Evolutionary conservation across 2,329 filamentous ascomycete genomes (phyloP).

Genomic region (Anisogramma anomala): DNA sequence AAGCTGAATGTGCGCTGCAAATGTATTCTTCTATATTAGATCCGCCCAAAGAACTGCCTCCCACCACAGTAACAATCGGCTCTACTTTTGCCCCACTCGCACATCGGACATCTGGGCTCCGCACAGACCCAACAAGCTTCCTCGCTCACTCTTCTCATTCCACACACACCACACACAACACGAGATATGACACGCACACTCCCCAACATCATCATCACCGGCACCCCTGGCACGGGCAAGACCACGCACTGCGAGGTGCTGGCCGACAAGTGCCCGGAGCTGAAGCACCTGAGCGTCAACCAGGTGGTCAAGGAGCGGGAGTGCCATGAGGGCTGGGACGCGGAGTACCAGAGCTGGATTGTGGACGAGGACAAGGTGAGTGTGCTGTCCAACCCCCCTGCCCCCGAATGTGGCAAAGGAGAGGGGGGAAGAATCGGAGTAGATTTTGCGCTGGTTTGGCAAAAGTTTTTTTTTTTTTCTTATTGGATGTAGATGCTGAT

Average conservation of each 20-base stretch:
- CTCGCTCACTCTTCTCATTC: background rate
- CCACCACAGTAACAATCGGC: too few relatives aligned
- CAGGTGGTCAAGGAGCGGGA: constrained; percentile 78
- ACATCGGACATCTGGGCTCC: background rate
- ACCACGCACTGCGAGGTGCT: constrained; percentile 81
- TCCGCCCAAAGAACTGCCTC: too few relatives aligned
- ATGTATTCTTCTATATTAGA: too few relatives aligned
- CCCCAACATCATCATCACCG: constrained; percentile 91
- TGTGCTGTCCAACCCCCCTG: too few relatives aligned
- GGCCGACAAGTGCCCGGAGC: constrained; percentile 54
- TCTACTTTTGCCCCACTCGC: background rate
- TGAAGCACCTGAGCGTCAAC: constrained; percentile 81
- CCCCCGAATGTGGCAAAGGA: too few relatives aligned
- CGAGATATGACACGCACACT: constrained; percentile 29
- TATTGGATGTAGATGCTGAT: too few relatives aligned
- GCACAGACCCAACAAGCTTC: background rate
- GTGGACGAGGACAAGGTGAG: constrained; percentile 91
- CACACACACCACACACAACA: background rate
- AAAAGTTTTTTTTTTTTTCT: background rate
- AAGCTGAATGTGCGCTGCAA: too few relatives aligned
- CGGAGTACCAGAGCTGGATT: constrained; percentile 77
- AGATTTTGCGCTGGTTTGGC: too few relatives aligned
- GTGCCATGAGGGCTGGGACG: constrained; percentile 81
- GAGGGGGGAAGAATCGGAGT: too few relatives aligned
- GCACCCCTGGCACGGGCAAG: constrained; percentile 92